Evolutionary conservation across 257 asterid genomes (phyloP).

Genomic region (Nicotiana noctiflora): DNA sequence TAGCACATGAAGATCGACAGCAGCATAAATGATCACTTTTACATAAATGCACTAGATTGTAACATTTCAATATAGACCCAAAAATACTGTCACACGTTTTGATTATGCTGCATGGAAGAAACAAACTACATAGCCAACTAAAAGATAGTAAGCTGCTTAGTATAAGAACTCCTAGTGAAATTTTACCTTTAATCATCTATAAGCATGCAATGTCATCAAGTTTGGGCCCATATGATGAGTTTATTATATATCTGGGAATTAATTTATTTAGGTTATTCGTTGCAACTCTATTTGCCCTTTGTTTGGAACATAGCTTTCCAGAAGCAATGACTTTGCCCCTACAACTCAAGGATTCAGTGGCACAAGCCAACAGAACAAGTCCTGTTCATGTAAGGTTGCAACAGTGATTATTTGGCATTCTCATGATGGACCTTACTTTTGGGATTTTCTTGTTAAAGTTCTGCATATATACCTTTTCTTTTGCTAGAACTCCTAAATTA

Average conservation of each 20-base stretch:
- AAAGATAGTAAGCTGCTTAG: background rate
- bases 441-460: background rate
- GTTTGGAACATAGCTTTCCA: background rate
- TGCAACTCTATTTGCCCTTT: background rate
- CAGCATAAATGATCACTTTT: background rate
- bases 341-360: background rate
- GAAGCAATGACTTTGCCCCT: background rate
- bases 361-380: background rate
- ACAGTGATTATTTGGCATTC: background rate
- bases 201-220: background rate
- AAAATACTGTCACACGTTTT: background rate
- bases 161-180: background rate
- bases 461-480: background rate
- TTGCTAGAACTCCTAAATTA: background rate
- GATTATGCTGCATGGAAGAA: background rate
- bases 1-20: background rate
- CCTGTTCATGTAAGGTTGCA: background rate
- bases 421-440: background rate
- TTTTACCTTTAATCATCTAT: background rate
- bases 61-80: background rate
- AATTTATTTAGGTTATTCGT: background rate
- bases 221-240: background rate
- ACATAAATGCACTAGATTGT: background rate
- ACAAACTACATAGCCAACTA: background rate
- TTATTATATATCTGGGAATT: background rate